These are phyloP conservation scores for Dactylellina sp. DNA, from an alignment of 2,329 filamentous ascomycete genomes.

Conservation along the genomic window DNA sequence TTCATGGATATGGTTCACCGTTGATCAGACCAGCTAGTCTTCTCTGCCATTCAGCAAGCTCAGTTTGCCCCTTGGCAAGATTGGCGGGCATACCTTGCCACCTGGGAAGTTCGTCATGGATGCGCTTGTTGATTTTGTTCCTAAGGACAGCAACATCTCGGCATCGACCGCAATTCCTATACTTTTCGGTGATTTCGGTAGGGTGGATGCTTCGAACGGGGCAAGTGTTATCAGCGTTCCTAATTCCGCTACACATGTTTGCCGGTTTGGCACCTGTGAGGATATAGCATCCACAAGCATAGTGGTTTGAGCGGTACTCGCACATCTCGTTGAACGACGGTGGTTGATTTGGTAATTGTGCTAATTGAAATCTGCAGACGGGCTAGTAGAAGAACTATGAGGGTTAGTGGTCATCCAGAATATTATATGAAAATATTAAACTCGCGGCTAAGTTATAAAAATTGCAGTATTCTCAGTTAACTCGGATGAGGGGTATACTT, in stretches of 20 bases:
- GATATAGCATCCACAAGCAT: neutral
- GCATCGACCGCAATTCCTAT: conserved; percentile 1
- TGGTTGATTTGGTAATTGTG: too few relatives aligned
- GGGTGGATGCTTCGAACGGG: neutral
- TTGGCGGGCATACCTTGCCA: neutral
- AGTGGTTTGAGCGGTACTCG: neutral
- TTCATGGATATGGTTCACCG: neutral
- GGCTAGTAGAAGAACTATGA: too few relatives aligned
- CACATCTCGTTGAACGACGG: too few relatives aligned
- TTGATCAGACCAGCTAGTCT: neutral
- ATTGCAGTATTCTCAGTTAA: too few relatives aligned
- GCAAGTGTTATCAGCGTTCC: neutral
- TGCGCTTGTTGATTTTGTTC: neutral
- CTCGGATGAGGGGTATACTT: too few relatives aligned
- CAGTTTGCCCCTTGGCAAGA: neutral
- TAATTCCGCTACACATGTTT: too few relatives aligned
- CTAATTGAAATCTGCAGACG: too few relatives aligned
- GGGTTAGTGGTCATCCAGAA: too few relatives aligned
- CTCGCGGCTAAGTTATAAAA: too few relatives aligned
- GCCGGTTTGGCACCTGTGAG: neutral
- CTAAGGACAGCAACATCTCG: neutral
- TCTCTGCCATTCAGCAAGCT: neutral
- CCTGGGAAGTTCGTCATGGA: neutral
- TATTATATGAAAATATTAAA: too few relatives aligned
- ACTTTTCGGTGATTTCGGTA: neutral